Base-by-base conservation (phyloP, 805 yeast species). In the Cyberlindnera lachancei region DNA sequence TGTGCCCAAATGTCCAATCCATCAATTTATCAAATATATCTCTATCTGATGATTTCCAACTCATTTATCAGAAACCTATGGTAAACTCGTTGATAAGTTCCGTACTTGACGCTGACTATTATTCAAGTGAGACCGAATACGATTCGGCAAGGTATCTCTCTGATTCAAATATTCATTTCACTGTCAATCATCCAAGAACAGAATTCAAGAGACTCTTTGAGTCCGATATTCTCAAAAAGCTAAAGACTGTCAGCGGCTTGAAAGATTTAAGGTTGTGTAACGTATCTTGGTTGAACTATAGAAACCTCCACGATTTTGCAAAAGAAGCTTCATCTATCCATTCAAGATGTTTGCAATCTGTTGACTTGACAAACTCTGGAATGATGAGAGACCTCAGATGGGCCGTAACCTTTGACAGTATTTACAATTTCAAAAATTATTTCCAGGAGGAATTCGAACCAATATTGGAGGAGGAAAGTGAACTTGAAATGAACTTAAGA, bases 1-100 rank as follows among this genome's bases (percentile, higher is more conserved):
- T 72, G 21, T 87, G 95, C 49, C 74, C 74, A 11, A 78, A 80
- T 42, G 45, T 86, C 23, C 56, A 50, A 12, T 45, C 57, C 4
- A 44, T 86, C 16, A 66, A 86, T 45, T 53, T 86, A n/a, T 75
- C 75, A 5, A 68, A 69, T 29, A 44, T 85, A 7, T 68, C 81
- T 2, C 57, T 84, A 8, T 78, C 84, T 6, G 59, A 64, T 12
- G 96, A 86, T 56, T 85, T 79, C 48, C 67, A 70, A 37, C 59
- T 77, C 28, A 50, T 52, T 10, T 35, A 39, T 18, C 23, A 18
- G n/a, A 22, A 24, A 17, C 36, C 34, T 4, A 33, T 29, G 8
- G 27, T 42, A 15, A 36, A 37, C 5, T 50, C 54, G 8, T 34
- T 50, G 27, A 47, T 49, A 10, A 49, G 44, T 19, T 40, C 43